These are phyloP conservation scores for Epichloe sylvatica DNA, from an alignment of 2,329 filamentous ascomycete genomes.

Conservation along the genomic window DNA sequence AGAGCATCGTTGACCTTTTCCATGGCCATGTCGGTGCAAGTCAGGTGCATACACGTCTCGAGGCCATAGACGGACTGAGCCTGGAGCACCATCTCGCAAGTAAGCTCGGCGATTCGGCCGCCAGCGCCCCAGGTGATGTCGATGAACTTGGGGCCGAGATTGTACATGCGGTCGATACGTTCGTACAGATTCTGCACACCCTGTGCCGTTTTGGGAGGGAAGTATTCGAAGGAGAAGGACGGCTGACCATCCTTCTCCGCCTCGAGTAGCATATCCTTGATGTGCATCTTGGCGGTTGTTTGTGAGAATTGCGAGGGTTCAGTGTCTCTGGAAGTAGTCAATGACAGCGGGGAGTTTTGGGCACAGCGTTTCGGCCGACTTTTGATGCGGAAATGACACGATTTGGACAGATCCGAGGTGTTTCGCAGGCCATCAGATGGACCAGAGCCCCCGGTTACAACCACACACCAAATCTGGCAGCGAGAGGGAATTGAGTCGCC, in stretches of 20 bases:
- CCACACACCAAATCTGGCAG: neutral
- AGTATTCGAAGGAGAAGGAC: constrained; percentile 98
- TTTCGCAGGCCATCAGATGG: neutral
- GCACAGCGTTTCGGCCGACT: neutral
- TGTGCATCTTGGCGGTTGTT: constrained; percentile 61
- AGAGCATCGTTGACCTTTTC: constrained; percentile 85
- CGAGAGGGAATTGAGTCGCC: neutral
- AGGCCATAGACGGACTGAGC: constrained; percentile 90
- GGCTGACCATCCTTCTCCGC: constrained; percentile 65
- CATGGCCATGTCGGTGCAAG: constrained; percentile 93
- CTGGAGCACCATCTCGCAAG: constrained; percentile 93
- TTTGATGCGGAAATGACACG: neutral
- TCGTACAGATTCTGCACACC: constrained; percentile 99
- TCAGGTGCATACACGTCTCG: constrained; percentile 98
- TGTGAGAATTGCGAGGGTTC: neutral
- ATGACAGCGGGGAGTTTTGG: neutral
- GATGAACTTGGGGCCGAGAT: constrained; percentile 85
- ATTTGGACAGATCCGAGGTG: neutral
- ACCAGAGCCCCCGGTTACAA: neutral
- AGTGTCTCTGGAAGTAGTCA: neutral
- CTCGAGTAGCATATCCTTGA: constrained; percentile 78
- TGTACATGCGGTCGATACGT: constrained; percentile 98
- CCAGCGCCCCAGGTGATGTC: constrained; percentile 98
- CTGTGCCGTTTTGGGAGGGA: constrained; percentile 92
- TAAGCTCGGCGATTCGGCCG: constrained; percentile 78